phyloP scores from a whole-genome alignment of 768 basidiomycete genomes.

The Naematelia encephala region DNA sequence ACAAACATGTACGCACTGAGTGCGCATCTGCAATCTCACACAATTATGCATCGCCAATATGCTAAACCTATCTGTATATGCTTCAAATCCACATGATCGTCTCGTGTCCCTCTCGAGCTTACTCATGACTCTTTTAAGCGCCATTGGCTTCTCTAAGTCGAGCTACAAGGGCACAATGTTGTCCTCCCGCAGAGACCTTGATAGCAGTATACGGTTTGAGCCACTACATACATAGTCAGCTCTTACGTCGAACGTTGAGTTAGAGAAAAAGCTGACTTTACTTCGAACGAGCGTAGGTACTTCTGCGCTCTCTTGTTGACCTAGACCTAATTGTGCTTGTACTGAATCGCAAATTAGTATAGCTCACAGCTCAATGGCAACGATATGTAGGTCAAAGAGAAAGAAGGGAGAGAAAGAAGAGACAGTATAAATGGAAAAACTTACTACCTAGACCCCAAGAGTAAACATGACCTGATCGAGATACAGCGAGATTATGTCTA shows the following conservation, averaged over 20 bases:
- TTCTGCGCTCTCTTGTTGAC: conserved; percentile 47
- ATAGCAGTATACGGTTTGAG: conserved; percentile 38
- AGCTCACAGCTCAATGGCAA: too few species aligned
- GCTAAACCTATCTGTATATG: background rate
- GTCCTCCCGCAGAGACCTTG: conserved; percentile 49
- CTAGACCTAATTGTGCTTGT: conserved; percentile 52
- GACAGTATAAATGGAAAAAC: conserved; percentile 12
- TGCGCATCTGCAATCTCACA: too few species aligned
- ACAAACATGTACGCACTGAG: too few species aligned
- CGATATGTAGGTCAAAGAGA: too few species aligned
- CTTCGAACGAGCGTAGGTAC: conserved; percentile 49
- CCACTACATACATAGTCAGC: conserved; percentile 12
- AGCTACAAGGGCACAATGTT: conserved; percentile 49
- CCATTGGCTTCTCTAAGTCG: background rate
- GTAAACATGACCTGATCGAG: conserved; percentile 52
- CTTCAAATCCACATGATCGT: background rate
- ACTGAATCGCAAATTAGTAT: background rate
- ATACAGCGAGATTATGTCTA: conserved; percentile 53
- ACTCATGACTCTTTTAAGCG: too few species aligned
- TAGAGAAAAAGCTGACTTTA: conserved; percentile 31
- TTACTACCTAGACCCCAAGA: conserved; percentile 54
- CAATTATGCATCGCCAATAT: background rate
- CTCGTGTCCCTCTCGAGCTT: background rate
- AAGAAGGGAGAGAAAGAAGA: background rate
- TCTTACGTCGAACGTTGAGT: background rate